These are phyloP conservation scores for Plasmodium blacklocki DNA, from an alignment of 169 alveolate genomes.

Conservation along the genomic window DNA sequence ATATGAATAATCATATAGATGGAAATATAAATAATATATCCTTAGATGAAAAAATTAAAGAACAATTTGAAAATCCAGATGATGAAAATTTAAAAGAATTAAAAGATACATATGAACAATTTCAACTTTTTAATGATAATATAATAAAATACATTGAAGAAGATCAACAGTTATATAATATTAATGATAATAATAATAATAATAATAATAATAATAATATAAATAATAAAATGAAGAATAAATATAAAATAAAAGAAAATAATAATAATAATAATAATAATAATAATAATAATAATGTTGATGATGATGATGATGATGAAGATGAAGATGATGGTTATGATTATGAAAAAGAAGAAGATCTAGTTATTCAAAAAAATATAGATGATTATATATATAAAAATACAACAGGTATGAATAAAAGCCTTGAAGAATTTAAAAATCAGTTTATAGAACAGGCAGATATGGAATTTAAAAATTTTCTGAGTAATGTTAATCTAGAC, in stretches of 20 bases:
- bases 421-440: slow-evolving; percentile 30
- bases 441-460: slow-evolving; percentile 57
- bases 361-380: slow-evolving; percentile 24
- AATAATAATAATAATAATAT: not conserved
- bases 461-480: slow-evolving; percentile 23
- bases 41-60: slow-evolving; percentile 14
- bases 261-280: not conserved
- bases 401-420: slow-evolving; percentile 10
- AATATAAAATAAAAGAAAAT: not conserved
- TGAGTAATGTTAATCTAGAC: slow-evolving; percentile 6
- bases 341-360: slow-evolving; percentile 19
- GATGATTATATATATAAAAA: slow-evolving; percentile 38
- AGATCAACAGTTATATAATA: slow-evolving; percentile 36
- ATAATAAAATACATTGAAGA: slow-evolving; percentile 28
- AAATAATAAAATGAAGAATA: not conserved
- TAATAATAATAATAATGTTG: too few species aligned
- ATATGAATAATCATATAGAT: not conserved
- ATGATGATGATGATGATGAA: not conserved
- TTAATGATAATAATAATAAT: slow-evolving; percentile 12
- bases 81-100: slow-evolving; percentile 53
- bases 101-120: slow-evolving; percentile 52
- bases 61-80: slow-evolving; percentile 3
- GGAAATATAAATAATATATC: slow-evolving; percentile 1
- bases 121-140: slow-evolving; percentile 51
- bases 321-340: not conserved